Percentiles rank a stretch among this genome's conserved stretches.
phyloP scores from a whole-genome alignment of 257 asterid genomes.

The Ligustrum vulgare region DNA sequence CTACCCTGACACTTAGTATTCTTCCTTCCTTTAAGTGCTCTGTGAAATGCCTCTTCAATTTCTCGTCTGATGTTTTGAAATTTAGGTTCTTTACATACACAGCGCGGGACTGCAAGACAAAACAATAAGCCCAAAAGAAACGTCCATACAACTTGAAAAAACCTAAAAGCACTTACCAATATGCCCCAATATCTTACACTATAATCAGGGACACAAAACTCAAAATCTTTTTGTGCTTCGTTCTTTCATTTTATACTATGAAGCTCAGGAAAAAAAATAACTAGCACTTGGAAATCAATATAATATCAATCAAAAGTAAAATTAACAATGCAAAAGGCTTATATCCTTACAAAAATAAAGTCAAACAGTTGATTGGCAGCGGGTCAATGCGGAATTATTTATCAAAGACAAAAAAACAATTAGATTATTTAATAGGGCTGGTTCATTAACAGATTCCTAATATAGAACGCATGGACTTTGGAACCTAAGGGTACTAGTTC shows the following conservation, averaged over 20 bases:
- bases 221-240: background rate
- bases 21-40: constrained; percentile 74
- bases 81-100: constrained; percentile 87
- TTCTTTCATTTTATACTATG: background rate
- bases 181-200: background rate
- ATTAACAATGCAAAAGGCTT: background rate
- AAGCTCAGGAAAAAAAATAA: background rate
- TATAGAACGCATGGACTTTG: background rate
- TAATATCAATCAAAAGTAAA: background rate
- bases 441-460: background rate
- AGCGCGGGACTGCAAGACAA: constrained; percentile 75
- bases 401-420: constrained; percentile 1
- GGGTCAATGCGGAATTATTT: background rate
- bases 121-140: background rate
- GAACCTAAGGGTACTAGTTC: background rate
- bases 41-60: constrained; percentile 64
- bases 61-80: constrained; percentile 80
- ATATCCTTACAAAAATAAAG: background rate
- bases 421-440: background rate
- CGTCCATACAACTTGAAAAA: background rate
- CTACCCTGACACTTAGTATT: constrained; percentile 84
- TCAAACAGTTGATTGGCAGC: background rate
- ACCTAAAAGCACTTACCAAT: constrained; percentile 13
- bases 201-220: background rate
- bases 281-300: background rate